These are phyloP conservation scores for Ustulina deusta DNA, from an alignment of 2,329 filamentous ascomycete genomes.

Conservation along the genomic window DNA sequence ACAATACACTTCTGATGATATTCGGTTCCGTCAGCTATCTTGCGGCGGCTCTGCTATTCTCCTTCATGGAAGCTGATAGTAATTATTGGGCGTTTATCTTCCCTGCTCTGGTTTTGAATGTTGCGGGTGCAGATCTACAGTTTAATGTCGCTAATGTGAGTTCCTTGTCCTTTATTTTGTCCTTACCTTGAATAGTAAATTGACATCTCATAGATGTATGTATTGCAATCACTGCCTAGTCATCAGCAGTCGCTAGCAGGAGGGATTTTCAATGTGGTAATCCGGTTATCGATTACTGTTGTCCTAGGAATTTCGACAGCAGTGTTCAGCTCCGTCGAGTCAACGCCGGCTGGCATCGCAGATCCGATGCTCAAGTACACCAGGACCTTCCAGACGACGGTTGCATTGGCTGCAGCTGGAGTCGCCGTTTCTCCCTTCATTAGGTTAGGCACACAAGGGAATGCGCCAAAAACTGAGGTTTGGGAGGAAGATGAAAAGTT, in stretches of 20 bases:
- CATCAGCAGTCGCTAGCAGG: slow-evolving; percentile 75
- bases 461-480: slow-evolving; percentile 41
- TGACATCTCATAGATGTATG: slow-evolving; percentile 67
- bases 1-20: slow-evolving; percentile 72
- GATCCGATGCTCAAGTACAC: slow-evolving; percentile 63
- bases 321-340: slow-evolving; percentile 65
- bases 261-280: slow-evolving; percentile 75
- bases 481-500: slow-evolving; percentile 22
- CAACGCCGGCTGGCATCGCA: slow-evolving; percentile 47
- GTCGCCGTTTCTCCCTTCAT: slow-evolving; percentile 65
- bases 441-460: slow-evolving; percentile 65
- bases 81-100: slow-evolving; percentile 76
- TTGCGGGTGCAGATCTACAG: slow-evolving; percentile 75
- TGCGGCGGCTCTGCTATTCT: slow-evolving; percentile 62
- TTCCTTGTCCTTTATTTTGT: slow-evolving; percentile 25
- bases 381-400: slow-evolving; percentile 63
- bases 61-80: slow-evolving; percentile 65
- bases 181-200: slow-evolving; percentile 20
- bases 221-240: slow-evolving; percentile 72
- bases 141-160: slow-evolving; percentile 76
- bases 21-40: slow-evolving; percentile 57
- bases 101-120: slow-evolving; percentile 69
- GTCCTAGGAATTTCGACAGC: slow-evolving; percentile 73
- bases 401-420: slow-evolving; percentile 58
- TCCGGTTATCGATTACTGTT: slow-evolving; percentile 69